A percentile compares a stretch with the other conserved stretches of the same genome.
phyloP scores from a whole-genome alignment of 768 basidiomycete genomes.

The Rhodotorula graminis region DNA sequence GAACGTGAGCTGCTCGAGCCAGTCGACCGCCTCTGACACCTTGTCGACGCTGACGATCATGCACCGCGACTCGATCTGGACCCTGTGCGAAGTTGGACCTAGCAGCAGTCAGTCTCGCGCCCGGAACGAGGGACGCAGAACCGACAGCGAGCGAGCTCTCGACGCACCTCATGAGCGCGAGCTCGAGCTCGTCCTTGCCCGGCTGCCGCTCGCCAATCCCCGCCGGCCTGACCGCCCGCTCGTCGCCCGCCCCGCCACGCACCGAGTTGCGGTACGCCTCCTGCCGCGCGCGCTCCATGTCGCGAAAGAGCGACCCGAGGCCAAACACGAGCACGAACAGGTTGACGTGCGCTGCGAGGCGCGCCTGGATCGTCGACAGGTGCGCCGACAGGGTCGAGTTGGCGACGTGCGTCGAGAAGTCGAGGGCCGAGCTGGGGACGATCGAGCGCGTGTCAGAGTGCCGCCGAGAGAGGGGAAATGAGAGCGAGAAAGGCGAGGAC shows the following conservation, averaged over 20 bases:
- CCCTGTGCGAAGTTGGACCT: not conserved
- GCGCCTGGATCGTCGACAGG: conserved; percentile 16
- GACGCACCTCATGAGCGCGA: conserved; percentile 28
- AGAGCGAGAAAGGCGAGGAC: not conserved
- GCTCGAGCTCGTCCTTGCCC: conserved; percentile 20
- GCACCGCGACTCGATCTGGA: conserved; percentile 24
- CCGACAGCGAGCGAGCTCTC: too few relatives aligned
- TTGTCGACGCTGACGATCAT: conserved; percentile 32
- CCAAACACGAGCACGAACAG: conserved; percentile 35
- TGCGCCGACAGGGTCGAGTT: conserved; percentile 1
- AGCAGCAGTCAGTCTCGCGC: not conserved
- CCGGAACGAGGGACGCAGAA: not conserved
- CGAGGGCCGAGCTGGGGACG: conserved; percentile 19
- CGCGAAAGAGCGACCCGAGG: conserved; percentile 13
- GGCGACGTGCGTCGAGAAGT: conserved; percentile 22
- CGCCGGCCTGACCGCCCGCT: conserved; percentile 1
- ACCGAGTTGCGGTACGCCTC: conserved; percentile 11
- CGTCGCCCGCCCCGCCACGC: not conserved
- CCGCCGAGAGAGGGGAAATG: not conserved
- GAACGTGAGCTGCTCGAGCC: conserved; percentile 36
- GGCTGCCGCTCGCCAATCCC: conserved; percentile 26
- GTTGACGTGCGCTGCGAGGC: conserved; percentile 26
- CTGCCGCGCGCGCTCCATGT: conserved; percentile 12
- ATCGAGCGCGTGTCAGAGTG: not conserved
- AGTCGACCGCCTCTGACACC: conserved; percentile 31